Percentiles rank a stretch among this genome's conserved stretches.
Evolutionary conservation across 805 yeast genomes (phyloP).

Genomic region (Candida ponderosae): DNA sequence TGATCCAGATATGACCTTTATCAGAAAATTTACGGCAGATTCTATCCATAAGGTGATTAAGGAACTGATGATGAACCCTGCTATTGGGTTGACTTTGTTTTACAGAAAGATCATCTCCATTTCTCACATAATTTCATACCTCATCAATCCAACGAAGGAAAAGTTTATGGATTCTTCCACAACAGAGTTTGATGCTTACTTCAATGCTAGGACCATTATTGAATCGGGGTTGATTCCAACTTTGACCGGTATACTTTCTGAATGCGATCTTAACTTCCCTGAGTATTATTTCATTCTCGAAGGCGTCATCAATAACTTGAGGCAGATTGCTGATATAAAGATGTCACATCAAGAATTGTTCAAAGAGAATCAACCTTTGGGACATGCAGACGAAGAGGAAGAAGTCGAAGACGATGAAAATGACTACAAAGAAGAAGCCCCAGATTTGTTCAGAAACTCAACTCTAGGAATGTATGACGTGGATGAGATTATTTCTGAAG

Average conservation of each 20-base stretch:
- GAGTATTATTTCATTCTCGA: constrained; percentile 53
- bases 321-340: constrained; percentile 48
- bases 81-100: constrained; percentile 30
- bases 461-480: constrained; percentile 93
- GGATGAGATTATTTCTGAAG: constrained; percentile 60
- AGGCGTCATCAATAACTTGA: constrained; percentile 50
- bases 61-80: constrained; percentile 32
- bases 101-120: constrained; percentile 50
- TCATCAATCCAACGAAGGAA: constrained; percentile 18
- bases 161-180: constrained; percentile 20
- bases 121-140: constrained; percentile 33
- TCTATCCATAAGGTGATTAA: constrained; percentile 53
- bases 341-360: constrained; percentile 49
- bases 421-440: constrained; percentile 60
- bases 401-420: constrained; percentile 52
- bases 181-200: constrained; percentile 52
- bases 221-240: constrained; percentile 58
- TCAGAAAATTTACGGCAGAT: constrained; percentile 69
- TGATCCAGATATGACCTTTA: constrained; percentile 64
- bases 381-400: constrained; percentile 46
- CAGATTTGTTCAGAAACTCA: constrained; percentile 80
- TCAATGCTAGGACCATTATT: constrained; percentile 54
- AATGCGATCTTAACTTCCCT: constrained; percentile 69
- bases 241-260: constrained; percentile 53
- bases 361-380: constrained; percentile 32